Evolutionary conservation across 2,329 filamentous ascomycete genomes (phyloP).

Genomic region (Cordyceps pruinosa): DNA sequence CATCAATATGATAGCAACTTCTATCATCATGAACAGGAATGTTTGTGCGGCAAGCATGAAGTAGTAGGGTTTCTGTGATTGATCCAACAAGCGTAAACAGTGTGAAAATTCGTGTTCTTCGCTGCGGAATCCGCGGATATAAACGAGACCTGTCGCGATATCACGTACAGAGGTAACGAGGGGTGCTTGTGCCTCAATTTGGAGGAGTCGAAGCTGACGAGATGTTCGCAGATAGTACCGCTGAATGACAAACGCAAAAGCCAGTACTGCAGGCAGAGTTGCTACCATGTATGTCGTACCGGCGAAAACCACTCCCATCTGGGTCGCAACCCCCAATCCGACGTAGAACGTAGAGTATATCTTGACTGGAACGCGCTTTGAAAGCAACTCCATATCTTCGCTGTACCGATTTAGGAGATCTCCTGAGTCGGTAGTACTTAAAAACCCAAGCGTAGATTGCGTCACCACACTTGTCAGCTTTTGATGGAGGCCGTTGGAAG

Average conservation of each 20-base stretch:
- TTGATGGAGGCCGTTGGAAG: background rate
- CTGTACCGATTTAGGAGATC: background rate
- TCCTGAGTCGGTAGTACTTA: background rate
- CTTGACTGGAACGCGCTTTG: background rate
- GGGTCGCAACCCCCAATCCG: background rate
- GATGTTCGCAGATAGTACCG: background rate
- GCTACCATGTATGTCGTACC: background rate
- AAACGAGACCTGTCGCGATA: background rate
- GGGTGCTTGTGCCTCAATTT: background rate
- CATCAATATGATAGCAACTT: background rate
- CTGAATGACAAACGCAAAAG: background rate
- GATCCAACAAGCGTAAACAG: background rate
- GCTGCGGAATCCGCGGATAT: constrained; percentile 2
- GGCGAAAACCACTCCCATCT: background rate
- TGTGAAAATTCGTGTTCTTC: background rate
- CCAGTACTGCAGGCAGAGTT: background rate
- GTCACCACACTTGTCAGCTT: background rate
- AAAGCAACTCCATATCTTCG: background rate
- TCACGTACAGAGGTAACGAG: background rate
- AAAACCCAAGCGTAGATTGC: background rate
- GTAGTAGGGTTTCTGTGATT: constrained; percentile 5
- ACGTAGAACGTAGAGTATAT: background rate
- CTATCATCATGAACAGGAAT: background rate
- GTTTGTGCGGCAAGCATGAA: background rate
- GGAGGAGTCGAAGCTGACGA: background rate